Conservation (phyloP, 768 basidiomycete species). For the Mycena albidolilacea region DNA sequence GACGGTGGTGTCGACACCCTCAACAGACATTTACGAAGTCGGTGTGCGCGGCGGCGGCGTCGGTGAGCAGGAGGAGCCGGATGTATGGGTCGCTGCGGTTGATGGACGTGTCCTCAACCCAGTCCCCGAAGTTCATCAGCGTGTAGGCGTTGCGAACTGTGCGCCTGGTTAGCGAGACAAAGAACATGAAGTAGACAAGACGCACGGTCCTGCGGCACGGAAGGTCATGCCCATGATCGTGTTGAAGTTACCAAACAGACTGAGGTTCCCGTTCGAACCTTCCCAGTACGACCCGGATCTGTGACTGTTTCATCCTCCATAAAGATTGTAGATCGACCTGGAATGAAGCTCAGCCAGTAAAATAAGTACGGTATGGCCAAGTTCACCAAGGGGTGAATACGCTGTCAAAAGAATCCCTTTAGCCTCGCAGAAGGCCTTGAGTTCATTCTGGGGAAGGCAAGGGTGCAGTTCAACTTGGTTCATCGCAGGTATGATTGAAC, state of each 20-base stretch:
- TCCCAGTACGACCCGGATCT: no score
- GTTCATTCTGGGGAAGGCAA: conserved; percentile 65
- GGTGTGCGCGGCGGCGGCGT: conserved; percentile 55
- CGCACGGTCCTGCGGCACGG: no score
- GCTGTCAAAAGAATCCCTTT: conserved; percentile 63
- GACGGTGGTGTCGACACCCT: conserved; percentile 57
- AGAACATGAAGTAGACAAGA: conserved; percentile 31
- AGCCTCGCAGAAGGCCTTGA: conserved; percentile 63
- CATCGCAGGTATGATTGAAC: conserved; percentile 62
- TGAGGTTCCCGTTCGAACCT: no score
- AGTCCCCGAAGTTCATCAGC: conserved; percentile 76
- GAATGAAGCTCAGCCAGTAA: neutral
- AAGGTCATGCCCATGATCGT: conserved; percentile 83
- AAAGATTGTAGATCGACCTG: conserved; percentile 46
- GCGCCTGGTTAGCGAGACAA: neutral
- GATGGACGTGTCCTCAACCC: conserved; percentile 59
- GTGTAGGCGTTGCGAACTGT: conserved; percentile 78
- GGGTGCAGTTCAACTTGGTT: conserved; percentile 76
- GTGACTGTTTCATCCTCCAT: conserved; percentile 53
- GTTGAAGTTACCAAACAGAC: conserved; percentile 63
- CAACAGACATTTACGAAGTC: conserved; percentile 55
- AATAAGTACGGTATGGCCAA: no score
- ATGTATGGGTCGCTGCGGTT: conserved; percentile 66
- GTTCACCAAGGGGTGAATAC: conserved; percentile 36
- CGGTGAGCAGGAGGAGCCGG: conserved; percentile 73